Base-by-base conservation (phyloP, 78 protist species). In the Monosiga brevicollis region DNA sequence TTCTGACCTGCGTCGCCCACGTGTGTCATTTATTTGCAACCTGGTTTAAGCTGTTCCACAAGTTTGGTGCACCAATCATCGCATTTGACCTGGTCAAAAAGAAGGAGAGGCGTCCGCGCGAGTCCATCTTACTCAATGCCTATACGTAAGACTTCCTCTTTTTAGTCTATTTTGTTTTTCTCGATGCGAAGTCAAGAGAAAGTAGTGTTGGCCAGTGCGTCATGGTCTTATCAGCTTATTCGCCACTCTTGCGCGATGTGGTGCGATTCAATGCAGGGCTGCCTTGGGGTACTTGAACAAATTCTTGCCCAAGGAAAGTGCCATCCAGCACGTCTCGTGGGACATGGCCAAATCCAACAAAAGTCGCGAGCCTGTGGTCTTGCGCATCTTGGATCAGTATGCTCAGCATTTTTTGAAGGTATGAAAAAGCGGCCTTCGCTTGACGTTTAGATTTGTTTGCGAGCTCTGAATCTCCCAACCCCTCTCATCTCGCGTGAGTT, bases 41-140 rank as follows among this genome's bases (percentile, higher is more conserved):
- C n/a, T n/a, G n/a, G 62, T 15, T 49, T 35, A 81, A 87, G 22
- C 79, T 97, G 74, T 83, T 89, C n/a, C 0, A 70, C 15, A 41
- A 94, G 29, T 96, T 93, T 75, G 98, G 98, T 0, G 1, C 93
- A 38, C 96, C 96, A 26, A 32, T 92, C 74, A 41, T 93, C 40
- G 89, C 88, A 3, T 55, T 96, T 62, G 91, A 93, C 76, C 88
- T 95, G 0, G 93, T 96, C 36, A 93, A 93, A 83, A 84, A 76
- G 36, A 25, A 90, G 39, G 98, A 97, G 79, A 94, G 92, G 93
- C 80, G 76, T 40, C 95, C 96, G 9, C 88, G 99, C 37, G 99
- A 97, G 87, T 20, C 88, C 39, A 62, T 90, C 0, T 80, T 97
- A 0, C 36, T 78, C 37, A n/a, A n/a, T n/a, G n/a, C n/a, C n/a